Evolutionary conservation across 208 protist genomes (phyloP).

Genomic region (Trypanosomatidae sp.): DNA sequence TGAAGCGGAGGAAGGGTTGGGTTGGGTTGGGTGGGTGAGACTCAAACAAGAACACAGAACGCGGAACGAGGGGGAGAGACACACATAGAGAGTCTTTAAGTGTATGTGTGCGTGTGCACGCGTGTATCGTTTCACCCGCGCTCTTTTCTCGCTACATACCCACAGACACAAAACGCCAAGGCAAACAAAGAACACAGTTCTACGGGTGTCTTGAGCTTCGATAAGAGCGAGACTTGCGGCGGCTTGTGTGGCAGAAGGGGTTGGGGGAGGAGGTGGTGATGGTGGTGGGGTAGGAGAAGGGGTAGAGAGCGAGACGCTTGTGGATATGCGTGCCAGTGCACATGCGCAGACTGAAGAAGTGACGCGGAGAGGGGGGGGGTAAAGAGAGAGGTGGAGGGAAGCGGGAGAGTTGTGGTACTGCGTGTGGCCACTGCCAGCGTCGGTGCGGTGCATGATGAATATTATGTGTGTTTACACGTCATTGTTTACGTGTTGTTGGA

Average conservation of each 20-base stretch:
- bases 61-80: not conserved
- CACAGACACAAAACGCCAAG: not conserved
- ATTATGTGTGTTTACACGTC: not conserved
- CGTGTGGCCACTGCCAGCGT: not conserved
- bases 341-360: not conserved
- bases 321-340: not conserved
- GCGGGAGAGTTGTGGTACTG: slow-evolving; percentile 3
- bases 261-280: not conserved
- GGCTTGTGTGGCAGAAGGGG: not conserved
- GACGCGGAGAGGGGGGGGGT: not conserved
- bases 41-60: not conserved
- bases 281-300: not conserved
- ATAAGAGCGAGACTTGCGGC: not conserved
- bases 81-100: not conserved
- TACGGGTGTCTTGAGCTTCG: not conserved
- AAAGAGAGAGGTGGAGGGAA: not conserved
- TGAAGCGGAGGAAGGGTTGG: not conserved
- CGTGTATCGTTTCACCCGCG: not conserved
- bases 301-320: not conserved
- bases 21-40: not conserved
- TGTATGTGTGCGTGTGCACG: not conserved
- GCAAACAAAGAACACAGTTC: too few species aligned
- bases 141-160: not conserved
- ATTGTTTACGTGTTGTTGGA: not conserved
- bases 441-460: not conserved